A percentile compares a stretch with the other conserved stretches of the same genome.
phyloP scores from a whole-genome alignment of 129 eudicot species.

The Saussurea involucrata region DNA sequence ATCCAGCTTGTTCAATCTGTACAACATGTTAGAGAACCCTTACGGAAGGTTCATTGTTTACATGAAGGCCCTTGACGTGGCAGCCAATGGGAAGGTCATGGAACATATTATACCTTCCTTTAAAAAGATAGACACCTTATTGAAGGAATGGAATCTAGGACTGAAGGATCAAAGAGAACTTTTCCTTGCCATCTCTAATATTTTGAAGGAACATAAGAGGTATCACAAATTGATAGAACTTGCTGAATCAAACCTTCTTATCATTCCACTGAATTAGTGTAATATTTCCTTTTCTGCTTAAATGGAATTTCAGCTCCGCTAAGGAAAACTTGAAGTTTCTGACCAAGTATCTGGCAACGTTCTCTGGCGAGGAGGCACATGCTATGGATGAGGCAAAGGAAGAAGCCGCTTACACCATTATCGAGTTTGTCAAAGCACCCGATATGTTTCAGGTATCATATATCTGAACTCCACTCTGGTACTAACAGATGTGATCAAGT shows the following conservation, averaged over 20 bases:
- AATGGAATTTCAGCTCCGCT: slow-evolving; percentile 53
- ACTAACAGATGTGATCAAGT: neutral
- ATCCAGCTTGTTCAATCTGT: slow-evolving; percentile 79
- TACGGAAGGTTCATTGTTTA: slow-evolving; percentile 79
- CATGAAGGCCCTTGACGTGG: slow-evolving; percentile 78
- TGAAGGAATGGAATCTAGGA: slow-evolving; percentile 86
- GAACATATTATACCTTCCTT: slow-evolving; percentile 70
- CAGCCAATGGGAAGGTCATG: slow-evolving; percentile 58
- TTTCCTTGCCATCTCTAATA: slow-evolving; percentile 59
- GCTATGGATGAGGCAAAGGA: slow-evolving; percentile 70
- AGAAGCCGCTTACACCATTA: slow-evolving; percentile 59
- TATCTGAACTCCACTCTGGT: neutral
- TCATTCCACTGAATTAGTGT: neutral
- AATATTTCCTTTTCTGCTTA: neutral
- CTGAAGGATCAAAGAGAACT: slow-evolving; percentile 77
- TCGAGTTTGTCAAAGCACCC: slow-evolving; percentile 82
- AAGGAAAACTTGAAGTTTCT: slow-evolving; percentile 69
- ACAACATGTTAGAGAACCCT: slow-evolving; percentile 77
- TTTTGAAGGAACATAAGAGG: slow-evolving; percentile 82
- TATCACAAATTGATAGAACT: slow-evolving; percentile 9
- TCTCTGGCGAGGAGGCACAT: slow-evolving; percentile 57
- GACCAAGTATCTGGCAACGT: slow-evolving; percentile 76
- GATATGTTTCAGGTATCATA: slow-evolving; percentile 71
- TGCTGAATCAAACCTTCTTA: neutral
- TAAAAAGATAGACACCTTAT: slow-evolving; percentile 63